These are phyloP conservation scores for Phytopythium cucurbitacearum DNA, from an alignment of 352 stramenopile genomes.

Conservation along the genomic window DNA sequence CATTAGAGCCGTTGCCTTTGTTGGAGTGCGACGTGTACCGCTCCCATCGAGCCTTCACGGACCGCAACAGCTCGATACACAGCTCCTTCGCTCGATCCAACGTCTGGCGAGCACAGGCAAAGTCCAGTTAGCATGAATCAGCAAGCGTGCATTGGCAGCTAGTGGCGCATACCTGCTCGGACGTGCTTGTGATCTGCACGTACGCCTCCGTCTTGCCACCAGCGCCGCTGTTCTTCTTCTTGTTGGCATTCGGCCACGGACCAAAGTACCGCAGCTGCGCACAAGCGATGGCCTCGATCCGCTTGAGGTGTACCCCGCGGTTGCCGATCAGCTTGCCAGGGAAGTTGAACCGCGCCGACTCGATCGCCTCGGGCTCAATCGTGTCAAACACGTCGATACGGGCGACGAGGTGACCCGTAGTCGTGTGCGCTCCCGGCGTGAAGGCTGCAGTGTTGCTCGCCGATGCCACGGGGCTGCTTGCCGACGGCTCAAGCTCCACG, in stretches of 20 bases:
- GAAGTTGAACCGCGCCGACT: constrained; percentile 63
- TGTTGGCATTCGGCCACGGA: constrained; percentile 23
- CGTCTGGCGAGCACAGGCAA: constrained; percentile 6
- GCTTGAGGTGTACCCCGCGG: constrained; percentile 61
- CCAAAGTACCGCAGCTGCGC: constrained; percentile 54
- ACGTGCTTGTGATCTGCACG: constrained; percentile 50
- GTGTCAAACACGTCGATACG: constrained; percentile 31
- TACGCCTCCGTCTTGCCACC: constrained; percentile 16
- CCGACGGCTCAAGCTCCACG: constrained; percentile 19
- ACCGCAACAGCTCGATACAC: constrained; percentile 38
- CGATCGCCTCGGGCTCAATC: constrained; percentile 33
- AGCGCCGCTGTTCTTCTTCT: constrained; percentile 13
- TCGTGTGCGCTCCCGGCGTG: constrained; percentile 21
- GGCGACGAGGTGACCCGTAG: constrained; percentile 23
- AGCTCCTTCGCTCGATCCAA: constrained; percentile 43
- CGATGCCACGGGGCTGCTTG: background rate
- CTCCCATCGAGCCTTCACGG: constrained; percentile 59
- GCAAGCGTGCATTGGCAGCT: background rate
- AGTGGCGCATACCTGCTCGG: constrained; percentile 30
- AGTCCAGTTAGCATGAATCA: background rate
- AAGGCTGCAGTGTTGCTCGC: constrained; percentile 12
- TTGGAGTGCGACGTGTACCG: constrained; percentile 10
- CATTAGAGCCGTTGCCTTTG: background rate
- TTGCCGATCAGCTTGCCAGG: constrained; percentile 54
- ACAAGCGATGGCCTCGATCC: constrained; percentile 46